Conservation (phyloP, 2,329 filamentous ascomycete genomes). For the Scleromitrula shiraiana region DNA sequence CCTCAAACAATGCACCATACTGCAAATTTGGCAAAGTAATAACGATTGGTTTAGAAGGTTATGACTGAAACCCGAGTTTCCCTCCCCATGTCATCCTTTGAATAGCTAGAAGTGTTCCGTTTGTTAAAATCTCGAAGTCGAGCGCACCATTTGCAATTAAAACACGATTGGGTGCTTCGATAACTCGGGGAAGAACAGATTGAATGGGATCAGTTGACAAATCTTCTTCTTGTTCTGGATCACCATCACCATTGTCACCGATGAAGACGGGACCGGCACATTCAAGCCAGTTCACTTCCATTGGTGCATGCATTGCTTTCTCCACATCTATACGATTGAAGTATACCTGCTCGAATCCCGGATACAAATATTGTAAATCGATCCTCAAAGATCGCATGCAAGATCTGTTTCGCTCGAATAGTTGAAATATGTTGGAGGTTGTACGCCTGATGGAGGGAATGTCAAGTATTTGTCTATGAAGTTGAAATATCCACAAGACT, state of each 20-base stretch:
- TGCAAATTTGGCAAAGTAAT: constrained; percentile 20
- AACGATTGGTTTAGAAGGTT: constrained; percentile 28
- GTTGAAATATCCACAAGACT: constrained; percentile 38
- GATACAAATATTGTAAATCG: no score
- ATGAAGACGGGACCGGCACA: constrained; percentile 38
- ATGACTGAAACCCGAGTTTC: constrained; percentile 36
- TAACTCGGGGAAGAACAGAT: constrained; percentile 38
- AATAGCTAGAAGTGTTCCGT: constrained; percentile 44
- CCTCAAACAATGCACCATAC: constrained; percentile 12
- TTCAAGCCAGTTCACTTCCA: constrained; percentile 34
- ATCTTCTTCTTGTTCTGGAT: constrained; percentile 27
- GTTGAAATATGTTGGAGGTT: no score
- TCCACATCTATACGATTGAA: constrained; percentile 47
- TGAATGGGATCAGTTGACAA: constrained; percentile 32
- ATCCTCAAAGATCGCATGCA: constrained; percentile 34
- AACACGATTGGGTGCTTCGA: constrained; percentile 43
- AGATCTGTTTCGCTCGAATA: constrained; percentile 17
- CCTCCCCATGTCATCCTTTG: constrained; percentile 49
- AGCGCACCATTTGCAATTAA: constrained; percentile 41
- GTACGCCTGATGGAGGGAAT: no score
- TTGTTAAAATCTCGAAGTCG: constrained; percentile 41
- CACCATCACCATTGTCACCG: constrained; percentile 17
- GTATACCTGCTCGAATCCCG: constrained; percentile 34
- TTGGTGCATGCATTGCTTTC: constrained; percentile 39
- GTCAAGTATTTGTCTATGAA: no score